phyloP scores from a whole-genome alignment of 306 rosid genomes.

The Malus sylvestris region DNA sequence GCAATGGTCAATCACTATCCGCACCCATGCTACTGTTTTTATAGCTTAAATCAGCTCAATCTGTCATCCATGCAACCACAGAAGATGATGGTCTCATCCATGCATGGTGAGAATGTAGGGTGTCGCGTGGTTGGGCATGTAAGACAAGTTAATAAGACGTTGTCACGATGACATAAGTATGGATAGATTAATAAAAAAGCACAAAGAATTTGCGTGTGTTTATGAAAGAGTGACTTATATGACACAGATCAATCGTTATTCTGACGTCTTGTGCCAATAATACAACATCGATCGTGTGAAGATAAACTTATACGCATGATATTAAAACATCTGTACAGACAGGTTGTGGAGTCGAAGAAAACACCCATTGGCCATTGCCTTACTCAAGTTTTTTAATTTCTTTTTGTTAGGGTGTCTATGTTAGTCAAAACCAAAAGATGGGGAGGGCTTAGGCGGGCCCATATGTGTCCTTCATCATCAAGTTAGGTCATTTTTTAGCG shows the following conservation, averaged over 20 bases:
- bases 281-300: too few species aligned
- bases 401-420: background rate
- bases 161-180: background rate
- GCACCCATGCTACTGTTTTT: background rate
- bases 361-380: background rate
- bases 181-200: background rate
- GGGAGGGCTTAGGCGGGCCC: background rate
- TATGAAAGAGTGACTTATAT: too few species aligned
- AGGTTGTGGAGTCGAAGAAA: background rate
- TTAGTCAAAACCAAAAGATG: constrained; percentile 5
- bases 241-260: fast-evolving
- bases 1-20: constrained; percentile 1
- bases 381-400: background rate
- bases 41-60: background rate
- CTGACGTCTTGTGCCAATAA: background rate
- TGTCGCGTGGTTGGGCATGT: background rate
- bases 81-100: constrained; percentile 6
- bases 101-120: background rate
- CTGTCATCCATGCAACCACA: background rate
- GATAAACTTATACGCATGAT: background rate
- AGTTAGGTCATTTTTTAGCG: background rate
- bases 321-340: background rate
- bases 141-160: background rate
- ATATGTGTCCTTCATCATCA: background rate
- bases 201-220: too few species aligned